Base-by-base conservation (phyloP, 2,329 filamentous ascomycete species). In the Byssoonygena ceratinophila region DNA sequence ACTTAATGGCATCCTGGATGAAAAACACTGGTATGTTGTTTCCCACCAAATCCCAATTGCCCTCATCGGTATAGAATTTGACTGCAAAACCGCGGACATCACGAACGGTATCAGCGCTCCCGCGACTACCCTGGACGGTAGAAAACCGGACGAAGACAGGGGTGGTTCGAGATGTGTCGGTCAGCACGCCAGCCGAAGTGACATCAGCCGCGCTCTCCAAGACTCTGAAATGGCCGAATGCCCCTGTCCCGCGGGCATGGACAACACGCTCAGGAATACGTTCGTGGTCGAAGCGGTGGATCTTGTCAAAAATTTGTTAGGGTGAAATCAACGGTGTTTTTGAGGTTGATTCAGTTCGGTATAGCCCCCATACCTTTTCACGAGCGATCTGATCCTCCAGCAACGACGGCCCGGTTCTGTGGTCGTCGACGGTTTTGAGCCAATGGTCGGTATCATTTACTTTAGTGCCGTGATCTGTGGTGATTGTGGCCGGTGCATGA, bases 41-140 rank as follows among this genome's bases (percentile, higher is more conserved):
- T 31, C 82, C 83, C 1, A 85, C 81, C 27, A 85, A 73, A 57
- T 87, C 84, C 80, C 82, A 87, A 59, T 86, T 88, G 3, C 85
- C 85, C 60, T 90, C 85, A 0, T 84, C 71, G 0, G 85, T 89
- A 63, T 89, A 89, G 61, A 87, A 81, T 66, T 87, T 87, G 57
- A 87, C 68, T 0, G 86, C 85, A 57, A 91, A 92, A 1, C 87
- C 86, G 34, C 85, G 80, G 1, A 89, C 84, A 71, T 92, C 86
- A n/a, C 87, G 79, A 1, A 89, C 86, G 0, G 85, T 90, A 63
- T 92, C 87, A 4, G 85, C 84, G 48, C 82, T 86, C 11, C 86
- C 87, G 31, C 82, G 77, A 63, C 81, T 86, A 5, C 84, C 85
- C 1, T 86, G 74, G 0, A 87, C 86, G 0, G 87, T 91, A 0